A percentile compares a stretch with the other conserved stretches of the same genome.
These are phyloP conservation scores for Ashbya aceris DNA, from an alignment of 1,139 yeast species.

Conservation along the genomic window DNA sequence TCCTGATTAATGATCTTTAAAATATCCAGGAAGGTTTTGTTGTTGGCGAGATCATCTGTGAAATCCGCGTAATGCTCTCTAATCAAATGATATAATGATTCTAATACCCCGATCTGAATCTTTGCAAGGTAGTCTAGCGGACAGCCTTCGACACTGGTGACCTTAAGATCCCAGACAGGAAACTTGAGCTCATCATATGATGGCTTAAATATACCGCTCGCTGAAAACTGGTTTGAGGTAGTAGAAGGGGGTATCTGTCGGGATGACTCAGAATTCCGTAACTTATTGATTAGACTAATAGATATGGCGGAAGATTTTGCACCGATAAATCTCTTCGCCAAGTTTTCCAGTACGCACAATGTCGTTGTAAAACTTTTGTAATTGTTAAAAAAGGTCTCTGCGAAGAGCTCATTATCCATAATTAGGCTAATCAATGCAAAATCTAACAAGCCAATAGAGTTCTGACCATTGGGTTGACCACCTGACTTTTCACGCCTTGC, in stretches of 20 bases:
- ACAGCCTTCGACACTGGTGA: constrained; percentile 27
- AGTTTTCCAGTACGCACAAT: constrained; percentile 37
- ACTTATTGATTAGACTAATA: constrained; percentile 28
- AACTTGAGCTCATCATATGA: constrained; percentile 11
- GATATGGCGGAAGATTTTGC: constrained; percentile 51
- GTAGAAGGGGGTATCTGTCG: neutral
- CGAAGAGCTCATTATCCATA: constrained; percentile 52
- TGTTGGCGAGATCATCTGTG: constrained; percentile 55
- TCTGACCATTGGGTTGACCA: neutral
- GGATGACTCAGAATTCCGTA: constrained; percentile 1
- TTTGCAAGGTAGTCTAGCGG: constrained; percentile 45
- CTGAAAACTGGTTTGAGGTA: constrained; percentile 6
- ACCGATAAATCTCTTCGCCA: constrained; percentile 46
- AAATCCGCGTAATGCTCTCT: constrained; percentile 70
- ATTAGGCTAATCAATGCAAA: constrained; percentile 35
- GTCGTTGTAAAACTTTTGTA: constrained; percentile 58
- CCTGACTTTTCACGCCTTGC: constrained; percentile 8
- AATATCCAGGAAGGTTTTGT: constrained; percentile 54
- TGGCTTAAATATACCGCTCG: neutral
- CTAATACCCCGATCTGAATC: constrained; percentile 76
- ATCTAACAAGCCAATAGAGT: constrained; percentile 27
- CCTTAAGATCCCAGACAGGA: constrained; percentile 40
- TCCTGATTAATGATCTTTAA: constrained; percentile 64
- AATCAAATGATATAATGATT: constrained; percentile 64
- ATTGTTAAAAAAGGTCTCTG: constrained; percentile 56